phyloP scores from a whole-genome alignment of 2,329 filamentous ascomycete species.

The Aspergillus pseudonomiae region DNA sequence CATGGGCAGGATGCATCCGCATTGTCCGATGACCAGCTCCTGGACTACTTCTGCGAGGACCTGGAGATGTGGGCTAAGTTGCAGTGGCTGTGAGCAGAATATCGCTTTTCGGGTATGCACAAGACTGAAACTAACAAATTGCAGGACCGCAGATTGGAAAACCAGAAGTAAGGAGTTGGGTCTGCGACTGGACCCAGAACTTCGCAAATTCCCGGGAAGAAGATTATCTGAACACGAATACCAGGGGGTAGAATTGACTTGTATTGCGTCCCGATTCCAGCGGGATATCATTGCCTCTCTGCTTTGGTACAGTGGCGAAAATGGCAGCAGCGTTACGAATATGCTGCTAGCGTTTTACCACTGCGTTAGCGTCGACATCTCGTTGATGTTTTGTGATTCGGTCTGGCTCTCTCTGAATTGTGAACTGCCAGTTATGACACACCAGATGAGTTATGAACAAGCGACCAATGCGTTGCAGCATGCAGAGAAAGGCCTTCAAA shows the following conservation, averaged over 20 bases:
- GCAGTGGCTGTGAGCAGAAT: not conserved
- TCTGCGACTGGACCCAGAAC: not conserved
- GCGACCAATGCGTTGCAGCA: not conserved
- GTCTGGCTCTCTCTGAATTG: slow-evolving; percentile 1
- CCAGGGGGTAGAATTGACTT: not conserved
- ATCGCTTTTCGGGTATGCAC: not conserved
- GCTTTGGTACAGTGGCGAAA: not conserved
- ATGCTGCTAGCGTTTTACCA: not conserved
- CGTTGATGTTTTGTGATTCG: slow-evolving; percentile 1
- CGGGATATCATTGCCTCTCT: slow-evolving; percentile 1
- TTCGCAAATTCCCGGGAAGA: not conserved
- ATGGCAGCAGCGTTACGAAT: not conserved
- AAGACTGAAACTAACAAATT: not conserved
- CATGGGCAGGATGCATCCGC: not conserved
- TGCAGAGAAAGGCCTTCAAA: not conserved
- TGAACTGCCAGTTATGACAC: not conserved
- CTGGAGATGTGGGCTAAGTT: slow-evolving; percentile 6
- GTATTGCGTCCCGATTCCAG: slow-evolving; percentile 1
- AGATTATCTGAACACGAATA: not conserved
- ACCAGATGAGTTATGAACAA: not conserved
- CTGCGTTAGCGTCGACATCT: not conserved
- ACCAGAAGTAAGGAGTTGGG: not conserved
- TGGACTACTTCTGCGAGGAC: slow-evolving; percentile 5
- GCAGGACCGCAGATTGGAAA: not conserved
- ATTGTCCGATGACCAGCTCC: not conserved